phyloP scores from a whole-genome alignment of 495 filamentous ascomycete species.

The Pseudoneurospora amorphoporcata region DNA sequence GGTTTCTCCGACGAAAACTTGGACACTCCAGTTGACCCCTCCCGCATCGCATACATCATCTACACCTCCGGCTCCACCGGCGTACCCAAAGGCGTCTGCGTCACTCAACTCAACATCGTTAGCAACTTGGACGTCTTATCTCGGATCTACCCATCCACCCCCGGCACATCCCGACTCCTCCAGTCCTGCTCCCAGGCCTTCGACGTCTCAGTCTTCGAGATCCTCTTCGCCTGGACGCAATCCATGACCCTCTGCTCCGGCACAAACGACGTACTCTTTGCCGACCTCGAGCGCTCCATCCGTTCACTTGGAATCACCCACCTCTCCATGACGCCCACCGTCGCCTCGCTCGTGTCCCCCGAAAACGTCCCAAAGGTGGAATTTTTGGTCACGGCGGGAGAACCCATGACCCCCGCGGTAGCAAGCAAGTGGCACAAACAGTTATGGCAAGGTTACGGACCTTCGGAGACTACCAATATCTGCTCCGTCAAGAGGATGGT shows the following conservation, averaged over 20 bases:
- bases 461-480: constrained; percentile 65
- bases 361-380: constrained; percentile 50
- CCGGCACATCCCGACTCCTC: constrained; percentile 41
- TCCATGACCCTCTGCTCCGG: constrained; percentile 66
- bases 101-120: constrained; percentile 57
- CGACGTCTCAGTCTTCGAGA: constrained; percentile 71
- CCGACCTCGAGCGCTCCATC: constrained; percentile 52
- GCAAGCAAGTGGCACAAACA: constrained; percentile 54
- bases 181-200: constrained; percentile 68
- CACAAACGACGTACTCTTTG: constrained; percentile 52
- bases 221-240: constrained; percentile 64
- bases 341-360: constrained; percentile 57
- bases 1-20: constrained; percentile 19
- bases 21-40: constrained; percentile 22
- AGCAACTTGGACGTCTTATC: constrained; percentile 54
- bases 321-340: constrained; percentile 66
- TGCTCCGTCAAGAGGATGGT: constrained; percentile 52
- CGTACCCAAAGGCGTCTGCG: constrained; percentile 56
- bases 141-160: constrained; percentile 44
- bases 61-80: constrained; percentile 61
- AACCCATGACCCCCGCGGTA: constrained; percentile 57
- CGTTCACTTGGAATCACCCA: constrained; percentile 53
- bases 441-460: constrained; percentile 65
- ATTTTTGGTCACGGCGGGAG: constrained; percentile 62
- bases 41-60: constrained; percentile 45